A percentile compares a stretch with the other conserved stretches of the same genome.
phyloP scores from a whole-genome alignment of 1,284 basidiomycete species.

The Limonomyces culmigenus region DNA sequence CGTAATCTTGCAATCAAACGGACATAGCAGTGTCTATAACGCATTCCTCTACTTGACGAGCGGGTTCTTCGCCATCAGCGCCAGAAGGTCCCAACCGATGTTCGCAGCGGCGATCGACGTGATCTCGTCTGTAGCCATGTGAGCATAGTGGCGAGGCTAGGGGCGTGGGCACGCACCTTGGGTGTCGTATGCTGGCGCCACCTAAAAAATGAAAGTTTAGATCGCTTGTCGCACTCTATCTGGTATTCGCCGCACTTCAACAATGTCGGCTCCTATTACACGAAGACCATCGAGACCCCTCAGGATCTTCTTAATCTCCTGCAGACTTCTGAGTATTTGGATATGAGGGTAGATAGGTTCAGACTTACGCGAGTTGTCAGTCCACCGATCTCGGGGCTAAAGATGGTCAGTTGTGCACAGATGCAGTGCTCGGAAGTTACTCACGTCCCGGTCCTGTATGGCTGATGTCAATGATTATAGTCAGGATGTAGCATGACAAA shows the following conservation, averaged over 20 bases:
- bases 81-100: conserved; percentile 16
- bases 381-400: conserved; percentile 19
- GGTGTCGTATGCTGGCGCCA: conserved; percentile 12
- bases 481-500: no score
- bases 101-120: conserved; percentile 18
- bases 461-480: no score
- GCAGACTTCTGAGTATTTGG: neutral
- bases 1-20: no score
- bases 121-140: conserved; percentile 13
- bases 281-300: conserved; percentile 19
- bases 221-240: neutral
- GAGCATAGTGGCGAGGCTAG: neutral
- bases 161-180: conserved; percentile 10
- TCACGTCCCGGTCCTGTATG: conserved; percentile 21
- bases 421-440: conserved; percentile 3
- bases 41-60: conserved; percentile 9
- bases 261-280: conserved; percentile 22
- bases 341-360: neutral
- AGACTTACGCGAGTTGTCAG: conserved; percentile 17
- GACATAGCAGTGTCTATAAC: no score
- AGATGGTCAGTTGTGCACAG: neutral
- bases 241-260: conserved; percentile 12
- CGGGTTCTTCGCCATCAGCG: conserved; percentile 16
- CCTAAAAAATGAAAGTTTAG: neutral
- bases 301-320: conserved; percentile 23